Percentiles rank a stretch among this genome's conserved stretches.
These are phyloP conservation scores for Colletotrichum sp. DNA, from an alignment of 2,329 filamentous ascomycete genomes.

Conservation along the genomic window DNA sequence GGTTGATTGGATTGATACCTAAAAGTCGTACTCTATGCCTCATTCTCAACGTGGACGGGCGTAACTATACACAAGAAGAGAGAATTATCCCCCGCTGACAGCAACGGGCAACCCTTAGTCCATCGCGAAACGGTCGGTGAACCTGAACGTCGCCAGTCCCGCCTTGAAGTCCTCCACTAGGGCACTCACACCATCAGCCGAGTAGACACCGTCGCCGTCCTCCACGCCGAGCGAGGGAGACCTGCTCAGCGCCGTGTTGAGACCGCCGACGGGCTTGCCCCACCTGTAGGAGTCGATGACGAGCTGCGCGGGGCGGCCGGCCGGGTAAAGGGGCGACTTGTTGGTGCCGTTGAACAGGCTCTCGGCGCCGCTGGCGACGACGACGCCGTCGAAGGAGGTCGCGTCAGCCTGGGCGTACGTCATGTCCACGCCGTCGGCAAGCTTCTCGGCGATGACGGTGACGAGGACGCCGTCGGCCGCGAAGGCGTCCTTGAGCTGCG, in stretches of 20 bases:
- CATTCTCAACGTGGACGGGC: neutral
- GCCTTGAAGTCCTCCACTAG: constrained; percentile 55
- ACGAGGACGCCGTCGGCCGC: constrained; percentile 57
- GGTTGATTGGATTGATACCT: neutral
- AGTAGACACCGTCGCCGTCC: constrained; percentile 46
- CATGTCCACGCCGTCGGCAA: constrained; percentile 59
- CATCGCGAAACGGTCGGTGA: constrained; percentile 66
- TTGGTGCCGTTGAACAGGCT: constrained; percentile 50
- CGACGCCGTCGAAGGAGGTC: constrained; percentile 65
- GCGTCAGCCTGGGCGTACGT: constrained; percentile 72
- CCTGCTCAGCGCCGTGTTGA: constrained; percentile 46
- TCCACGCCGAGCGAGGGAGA: constrained; percentile 41
- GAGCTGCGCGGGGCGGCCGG: constrained; percentile 68
- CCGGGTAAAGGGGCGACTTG: constrained; percentile 64
- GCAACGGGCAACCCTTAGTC: constrained; percentile 39
- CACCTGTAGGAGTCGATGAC: constrained; percentile 67
- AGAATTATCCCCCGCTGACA: neutral
- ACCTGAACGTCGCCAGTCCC: constrained; percentile 69
- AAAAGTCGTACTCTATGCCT: neutral
- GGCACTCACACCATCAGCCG: constrained; percentile 32
- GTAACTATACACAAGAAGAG: constrained; percentile 5
- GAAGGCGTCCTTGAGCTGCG: constrained; percentile 54
- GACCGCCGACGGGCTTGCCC: constrained; percentile 71
- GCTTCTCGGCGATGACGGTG: constrained; percentile 64
- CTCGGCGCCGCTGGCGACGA: constrained; percentile 61